phyloP scores from a whole-genome alignment of 2,329 filamentous ascomycete species.

The Aspergillus spinulosporus region DNA sequence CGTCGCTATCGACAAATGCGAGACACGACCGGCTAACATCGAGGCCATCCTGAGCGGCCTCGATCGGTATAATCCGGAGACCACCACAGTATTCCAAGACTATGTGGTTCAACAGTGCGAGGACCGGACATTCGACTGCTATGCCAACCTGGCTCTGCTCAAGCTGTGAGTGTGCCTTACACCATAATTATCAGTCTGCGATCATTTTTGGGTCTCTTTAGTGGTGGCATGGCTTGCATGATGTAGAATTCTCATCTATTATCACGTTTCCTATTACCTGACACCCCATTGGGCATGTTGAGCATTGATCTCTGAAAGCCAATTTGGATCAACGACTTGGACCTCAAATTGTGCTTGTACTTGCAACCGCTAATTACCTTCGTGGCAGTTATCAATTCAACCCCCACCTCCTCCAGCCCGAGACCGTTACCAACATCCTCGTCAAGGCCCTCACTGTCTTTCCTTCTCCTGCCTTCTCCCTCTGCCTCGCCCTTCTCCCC shows the following conservation, averaged over 20 bases:
- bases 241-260: slow-evolving; percentile 65
- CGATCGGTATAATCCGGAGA: slow-evolving; percentile 98
- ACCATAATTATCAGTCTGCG: background rate
- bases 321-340: background rate
- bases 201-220: background rate
- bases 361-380: background rate
- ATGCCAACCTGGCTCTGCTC: slow-evolving; percentile 91
- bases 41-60: slow-evolving; percentile 93
- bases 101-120: slow-evolving; percentile 96
- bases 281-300: slow-evolving; percentile 64
- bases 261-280: slow-evolving; percentile 99
- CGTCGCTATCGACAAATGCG: slow-evolving; percentile 75
- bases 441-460: slow-evolving; percentile 98
- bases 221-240: slow-evolving; percentile 47
- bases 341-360: slow-evolving; percentile 1
- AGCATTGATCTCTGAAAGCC: slow-evolving; percentile 69
- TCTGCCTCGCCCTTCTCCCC: slow-evolving; percentile 90
- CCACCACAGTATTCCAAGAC: slow-evolving; percentile 86
- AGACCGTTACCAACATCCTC: slow-evolving; percentile 98
- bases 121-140: slow-evolving; percentile 89
- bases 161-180: slow-evolving; percentile 71
- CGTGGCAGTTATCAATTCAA: slow-evolving; percentile 94
- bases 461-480: slow-evolving; percentile 90
- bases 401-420: slow-evolving; percentile 93
- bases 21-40: slow-evolving; percentile 89